Percentiles rank a stretch among this genome's conserved stretches.
These are phyloP conservation scores for Umbilicus rupestris DNA, from an alignment of 164 flowering plant species.

Conservation along the genomic window DNA sequence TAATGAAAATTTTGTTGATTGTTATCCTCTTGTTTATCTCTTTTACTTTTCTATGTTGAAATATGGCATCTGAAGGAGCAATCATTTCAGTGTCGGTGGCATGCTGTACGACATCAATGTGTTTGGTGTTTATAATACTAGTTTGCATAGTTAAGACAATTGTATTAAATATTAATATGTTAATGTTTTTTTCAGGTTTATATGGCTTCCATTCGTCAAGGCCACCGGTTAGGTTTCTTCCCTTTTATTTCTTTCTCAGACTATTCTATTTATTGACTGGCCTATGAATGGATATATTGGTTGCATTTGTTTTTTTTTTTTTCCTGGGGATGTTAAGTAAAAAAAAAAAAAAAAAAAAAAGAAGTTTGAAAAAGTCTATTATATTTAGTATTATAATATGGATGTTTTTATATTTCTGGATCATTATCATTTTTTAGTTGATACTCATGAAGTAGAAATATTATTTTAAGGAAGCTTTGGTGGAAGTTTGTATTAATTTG, in stretches of 20 bases:
- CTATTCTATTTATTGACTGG: background rate
- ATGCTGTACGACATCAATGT: too few relatives aligned
- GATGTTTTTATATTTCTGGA: background rate
- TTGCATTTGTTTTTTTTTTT: background rate
- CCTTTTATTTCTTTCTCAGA: background rate
- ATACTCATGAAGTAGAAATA: background rate
- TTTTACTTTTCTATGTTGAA: background rate
- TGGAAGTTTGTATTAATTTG: background rate
- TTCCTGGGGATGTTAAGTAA: background rate
- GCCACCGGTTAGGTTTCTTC: constrained; percentile 43
- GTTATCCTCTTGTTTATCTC: background rate
- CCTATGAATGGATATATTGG: background rate
- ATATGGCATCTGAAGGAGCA: background rate
- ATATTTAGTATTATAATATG: background rate
- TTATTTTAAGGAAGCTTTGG: background rate
- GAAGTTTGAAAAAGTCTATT: background rate
- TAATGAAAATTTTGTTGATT: background rate
- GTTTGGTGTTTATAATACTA: background rate
- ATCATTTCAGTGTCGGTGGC: background rate
- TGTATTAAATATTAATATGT: background rate
- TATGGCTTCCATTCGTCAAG: constrained; percentile 86
- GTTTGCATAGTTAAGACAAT: background rate
- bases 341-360: background rate
- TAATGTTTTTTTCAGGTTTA: constrained; percentile 50
- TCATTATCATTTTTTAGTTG: background rate